Percentiles rank a stretch among this genome's conserved stretches.
Evolutionary conservation across 2,329 filamentous ascomycete genomes (phyloP).

Genomic region (Aspergillus spinulosporus): DNA sequence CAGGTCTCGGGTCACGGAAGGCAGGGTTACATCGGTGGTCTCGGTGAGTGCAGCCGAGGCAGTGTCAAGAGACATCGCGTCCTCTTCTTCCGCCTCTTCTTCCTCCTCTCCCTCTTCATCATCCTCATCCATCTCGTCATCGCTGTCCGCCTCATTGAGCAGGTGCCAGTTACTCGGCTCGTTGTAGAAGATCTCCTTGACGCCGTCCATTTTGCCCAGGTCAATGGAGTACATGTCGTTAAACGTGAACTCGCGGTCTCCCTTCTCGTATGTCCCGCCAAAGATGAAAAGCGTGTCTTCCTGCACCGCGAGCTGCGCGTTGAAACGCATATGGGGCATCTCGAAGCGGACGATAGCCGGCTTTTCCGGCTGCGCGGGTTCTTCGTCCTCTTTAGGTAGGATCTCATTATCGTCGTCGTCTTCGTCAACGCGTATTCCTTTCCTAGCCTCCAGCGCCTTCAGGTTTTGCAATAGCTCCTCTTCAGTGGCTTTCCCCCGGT

Average conservation of each 20-base stretch:
- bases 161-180: conserved; percentile 83
- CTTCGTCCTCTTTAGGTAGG: conserved; percentile 56
- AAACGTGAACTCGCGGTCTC: conserved; percentile 91
- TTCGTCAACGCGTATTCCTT: conserved; percentile 58
- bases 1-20: conserved; percentile 38
- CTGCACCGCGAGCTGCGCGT: conserved; percentile 85
- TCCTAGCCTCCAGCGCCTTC: conserved; percentile 77
- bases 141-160: conserved; percentile 60
- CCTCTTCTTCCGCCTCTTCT: conserved; percentile 45
- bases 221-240: conserved; percentile 93
- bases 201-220: conserved; percentile 90
- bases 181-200: conserved; percentile 83
- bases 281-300: conserved; percentile 92
- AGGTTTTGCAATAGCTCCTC: conserved; percentile 86
- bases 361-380: conserved; percentile 52
- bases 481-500: conserved; percentile 81
- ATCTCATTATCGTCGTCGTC: conserved; percentile 31
- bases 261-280: conserved; percentile 92
- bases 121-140: conserved; percentile 54
- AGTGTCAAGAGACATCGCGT: conserved; percentile 47
- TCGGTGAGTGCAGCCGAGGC: conserved; percentile 41
- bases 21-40: conserved; percentile 39
- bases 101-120: conserved; percentile 47
- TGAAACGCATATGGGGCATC: conserved; percentile 87
- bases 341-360: conserved; percentile 71